Evolutionary conservation across 1,139 yeast species (phyloP).

Genomic region (Tardiomyces depauwii): DNA sequence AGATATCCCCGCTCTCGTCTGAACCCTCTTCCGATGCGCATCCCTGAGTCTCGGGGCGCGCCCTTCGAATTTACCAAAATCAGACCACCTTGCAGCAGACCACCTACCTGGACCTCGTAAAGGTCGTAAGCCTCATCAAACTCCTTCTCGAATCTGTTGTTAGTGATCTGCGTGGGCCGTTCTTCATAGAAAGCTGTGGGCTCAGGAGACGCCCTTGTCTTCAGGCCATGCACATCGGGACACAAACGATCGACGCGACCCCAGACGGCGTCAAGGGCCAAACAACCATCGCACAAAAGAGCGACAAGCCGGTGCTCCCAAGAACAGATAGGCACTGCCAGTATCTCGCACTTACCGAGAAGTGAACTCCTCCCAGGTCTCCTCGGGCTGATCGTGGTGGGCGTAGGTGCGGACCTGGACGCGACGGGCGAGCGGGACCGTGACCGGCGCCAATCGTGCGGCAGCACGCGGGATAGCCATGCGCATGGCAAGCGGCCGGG

Average conservation of each 20-base stretch:
- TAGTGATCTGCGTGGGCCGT: too few relatives aligned
- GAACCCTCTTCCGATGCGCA: too few relatives aligned
- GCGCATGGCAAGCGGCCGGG: neutral
- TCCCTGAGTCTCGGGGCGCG: too few relatives aligned
- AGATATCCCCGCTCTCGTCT: too few relatives aligned
- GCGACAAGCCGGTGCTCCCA: too few relatives aligned
- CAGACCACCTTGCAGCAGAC: conserved; percentile 12
- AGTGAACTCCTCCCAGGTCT: conserved; percentile 1
- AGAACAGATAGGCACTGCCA: too few relatives aligned
- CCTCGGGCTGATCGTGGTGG: neutral
- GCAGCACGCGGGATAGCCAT: neutral
- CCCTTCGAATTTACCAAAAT: neutral
- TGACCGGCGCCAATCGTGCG: neutral
- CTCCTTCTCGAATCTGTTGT: conserved; percentile 63
- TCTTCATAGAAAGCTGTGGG: too few relatives aligned
- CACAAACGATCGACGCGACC: too few relatives aligned
- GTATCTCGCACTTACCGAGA: neutral
- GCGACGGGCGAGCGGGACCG: neutral
- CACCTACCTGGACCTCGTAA: conserved; percentile 69
- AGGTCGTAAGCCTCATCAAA: conserved; percentile 96
- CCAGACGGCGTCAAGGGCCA: too few relatives aligned
- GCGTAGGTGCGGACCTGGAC: neutral
- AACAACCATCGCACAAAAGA: too few relatives aligned
- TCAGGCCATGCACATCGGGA: too few relatives aligned
- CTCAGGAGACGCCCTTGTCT: too few relatives aligned